Base-by-base conservation (phyloP, 2,329 filamentous ascomycete species). In the Phoma sp. region DNA sequence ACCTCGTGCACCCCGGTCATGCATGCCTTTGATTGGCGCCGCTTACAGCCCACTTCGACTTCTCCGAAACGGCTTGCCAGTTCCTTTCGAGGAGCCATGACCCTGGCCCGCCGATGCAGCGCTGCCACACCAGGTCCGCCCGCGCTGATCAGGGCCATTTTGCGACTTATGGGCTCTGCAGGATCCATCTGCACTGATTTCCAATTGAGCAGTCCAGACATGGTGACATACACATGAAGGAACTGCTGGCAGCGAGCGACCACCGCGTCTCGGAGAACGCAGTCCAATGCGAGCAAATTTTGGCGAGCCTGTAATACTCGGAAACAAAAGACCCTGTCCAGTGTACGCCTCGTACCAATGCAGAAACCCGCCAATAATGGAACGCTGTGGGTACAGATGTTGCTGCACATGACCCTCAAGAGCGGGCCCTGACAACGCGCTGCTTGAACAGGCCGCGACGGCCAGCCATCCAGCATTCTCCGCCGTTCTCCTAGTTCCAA, bases 341-440 rank as follows among this genome's bases (percentile, higher is more conserved):
- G 32, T 52, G 47, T 45, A 54, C 40, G 44, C 59, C 60, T 55
- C 59, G 66, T 67, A 60, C 50, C 63, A 58, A 65, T 58, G 48
- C 58, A 58, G 58, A 62, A 59, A 46, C 54, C 46, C 56, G 53
- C 61, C 61, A 64, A 64, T 64, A 60, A 63, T 59, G 57, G 55
- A 59, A 50, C 58, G 35, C 49, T 41, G 56, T 56, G 59, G 58
- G 48, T 58, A 60, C 58, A 43, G 45, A 42, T 23, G 45, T 40
- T 46, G 57, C 43, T 53, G 54, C 52, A 62, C 69, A 72, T 73
- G 69, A 73, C 69, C 68, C 51, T 60, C 47, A 29, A 41, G 58
- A 60, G 59, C 45, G 58, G 60, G 55, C 57, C 68, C 67, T 66
- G 59, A 60, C 61, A 60, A 55, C 56, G 47, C 58, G 42, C 58